Evolutionary conservation across 2,329 filamentous ascomycete species (phyloP).

Genomic region (Sporothrix variecibatus): DNA sequence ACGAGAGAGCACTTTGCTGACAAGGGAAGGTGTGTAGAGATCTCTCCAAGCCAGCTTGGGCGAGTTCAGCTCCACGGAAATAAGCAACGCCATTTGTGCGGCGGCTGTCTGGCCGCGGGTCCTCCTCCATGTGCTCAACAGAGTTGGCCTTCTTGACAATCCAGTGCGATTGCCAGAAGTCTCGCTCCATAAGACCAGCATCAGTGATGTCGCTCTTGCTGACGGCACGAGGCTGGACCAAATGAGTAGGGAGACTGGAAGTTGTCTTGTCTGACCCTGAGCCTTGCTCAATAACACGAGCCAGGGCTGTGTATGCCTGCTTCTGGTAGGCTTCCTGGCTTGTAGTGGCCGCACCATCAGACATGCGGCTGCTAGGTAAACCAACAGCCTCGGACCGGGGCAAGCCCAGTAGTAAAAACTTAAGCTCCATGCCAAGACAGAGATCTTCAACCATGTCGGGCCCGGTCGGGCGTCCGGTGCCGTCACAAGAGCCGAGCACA

Average conservation of each 20-base stretch:
- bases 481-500: background rate
- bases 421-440: conserved; percentile 39
- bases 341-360: background rate
- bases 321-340: conserved; percentile 21
- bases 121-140: conserved; percentile 37
- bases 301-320: conserved; percentile 34
- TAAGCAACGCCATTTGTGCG: conserved; percentile 37
- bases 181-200: conserved; percentile 33
- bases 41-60: conserved; percentile 39
- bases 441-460: conserved; percentile 32
- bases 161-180: conserved; percentile 43
- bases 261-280: conserved; percentile 9
- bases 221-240: conserved; percentile 32
- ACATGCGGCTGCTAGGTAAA: conserved; percentile 8
- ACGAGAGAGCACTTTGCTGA: conserved; percentile 35
- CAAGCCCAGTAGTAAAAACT: conserved; percentile 38
- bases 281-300: conserved; percentile 32
- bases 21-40: conserved; percentile 25
- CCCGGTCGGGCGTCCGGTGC: background rate
- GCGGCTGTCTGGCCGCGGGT: conserved; percentile 28
- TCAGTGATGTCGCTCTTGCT: conserved; percentile 35
- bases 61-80: conserved; percentile 43
- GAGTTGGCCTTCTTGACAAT: conserved; percentile 47
- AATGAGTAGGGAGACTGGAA: background rate
- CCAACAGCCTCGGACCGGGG: conserved; percentile 14